These are phyloP conservation scores for Podospora fimiseda DNA, from an alignment of 495 filamentous ascomycete species.

Conservation along the genomic window DNA sequence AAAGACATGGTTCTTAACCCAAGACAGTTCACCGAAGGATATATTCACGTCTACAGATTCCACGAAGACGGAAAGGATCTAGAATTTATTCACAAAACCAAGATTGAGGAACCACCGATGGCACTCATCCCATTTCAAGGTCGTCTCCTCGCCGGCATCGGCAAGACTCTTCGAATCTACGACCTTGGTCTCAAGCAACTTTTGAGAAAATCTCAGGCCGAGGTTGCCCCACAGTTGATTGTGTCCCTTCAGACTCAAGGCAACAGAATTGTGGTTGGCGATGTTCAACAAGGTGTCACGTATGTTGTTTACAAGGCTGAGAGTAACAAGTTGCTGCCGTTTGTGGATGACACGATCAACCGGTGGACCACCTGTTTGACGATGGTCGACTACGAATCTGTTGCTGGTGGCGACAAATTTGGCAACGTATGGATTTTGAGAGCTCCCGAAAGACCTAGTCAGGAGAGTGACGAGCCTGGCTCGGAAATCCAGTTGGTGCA, in stretches of 20 bases:
- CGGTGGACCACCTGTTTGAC: constrained; percentile 81
- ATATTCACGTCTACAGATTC: constrained; percentile 90
- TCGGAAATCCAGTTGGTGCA: constrained; percentile 84
- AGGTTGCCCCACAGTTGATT: constrained; percentile 74
- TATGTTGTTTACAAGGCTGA: constrained; percentile 92
- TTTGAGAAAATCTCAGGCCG: constrained; percentile 81
- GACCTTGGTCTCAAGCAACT: constrained; percentile 87
- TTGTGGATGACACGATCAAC: constrained; percentile 80
- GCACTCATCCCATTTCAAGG: constrained; percentile 91
- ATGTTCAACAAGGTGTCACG: constrained; percentile 83
- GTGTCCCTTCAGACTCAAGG: constrained; percentile 86
- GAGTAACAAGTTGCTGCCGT: constrained; percentile 85
- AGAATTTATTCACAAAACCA: constrained; percentile 95
- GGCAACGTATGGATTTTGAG: constrained; percentile 92
- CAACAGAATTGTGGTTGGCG: constrained; percentile 82
- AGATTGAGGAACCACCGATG: constrained; percentile 78
- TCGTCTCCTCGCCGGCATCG: constrained; percentile 75
- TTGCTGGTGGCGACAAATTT: constrained; percentile 94
- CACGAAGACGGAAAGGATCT: constrained; percentile 76
- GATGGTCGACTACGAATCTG: constrained; percentile 97
- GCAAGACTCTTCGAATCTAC: constrained; percentile 74
- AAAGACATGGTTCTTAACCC: constrained; percentile 80
- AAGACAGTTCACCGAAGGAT: constrained; percentile 67
- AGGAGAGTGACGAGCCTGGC: constrained; percentile 86
- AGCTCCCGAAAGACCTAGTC: constrained; percentile 76